Conservation (phyloP, 192 early-diverging fungal species). For the Coemansia sp. region DNA sequence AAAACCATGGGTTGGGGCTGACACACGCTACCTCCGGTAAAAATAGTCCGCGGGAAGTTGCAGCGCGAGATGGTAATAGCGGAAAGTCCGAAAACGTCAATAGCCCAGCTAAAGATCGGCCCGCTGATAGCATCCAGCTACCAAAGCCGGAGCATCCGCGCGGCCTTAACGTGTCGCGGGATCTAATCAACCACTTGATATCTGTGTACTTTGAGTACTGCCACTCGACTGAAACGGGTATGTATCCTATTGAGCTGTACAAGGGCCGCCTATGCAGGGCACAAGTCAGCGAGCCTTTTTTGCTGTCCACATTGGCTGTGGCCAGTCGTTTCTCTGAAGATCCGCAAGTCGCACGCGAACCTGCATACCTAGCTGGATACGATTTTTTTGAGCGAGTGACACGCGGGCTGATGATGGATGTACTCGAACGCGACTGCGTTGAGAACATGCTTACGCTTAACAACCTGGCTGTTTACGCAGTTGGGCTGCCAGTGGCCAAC, state of each 20-base stretch:
- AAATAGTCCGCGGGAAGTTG: not conserved
- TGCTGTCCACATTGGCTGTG: conserved; percentile 46
- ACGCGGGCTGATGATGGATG: conserved; percentile 45
- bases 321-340: conserved; percentile 52
- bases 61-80: not conserved
- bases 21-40: not conserved
- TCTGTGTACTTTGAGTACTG: conserved; percentile 43
- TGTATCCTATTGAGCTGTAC: conserved; percentile 52
- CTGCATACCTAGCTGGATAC: conserved; percentile 44
- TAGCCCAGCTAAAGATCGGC: not conserved
- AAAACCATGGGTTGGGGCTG: not conserved
- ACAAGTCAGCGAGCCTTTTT: conserved; percentile 49
- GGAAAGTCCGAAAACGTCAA: not conserved
- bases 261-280: conserved; percentile 38
- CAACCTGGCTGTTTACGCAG: conserved; percentile 51
- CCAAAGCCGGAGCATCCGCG: conserved; percentile 17
- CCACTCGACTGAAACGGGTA: conserved; percentile 47
- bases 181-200: conserved; percentile 46
- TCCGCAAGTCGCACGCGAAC: conserved; percentile 42
- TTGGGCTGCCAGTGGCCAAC: conserved; percentile 52
- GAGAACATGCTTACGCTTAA: conserved; percentile 55
- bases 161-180: conserved; percentile 36
- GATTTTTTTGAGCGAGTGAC: conserved; percentile 51
- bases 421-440: conserved; percentile 46
- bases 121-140: not conserved